Evolutionary conservation across 306 rosid genomes (phyloP).

Genomic region (Vigna reflexopilosa): DNA sequence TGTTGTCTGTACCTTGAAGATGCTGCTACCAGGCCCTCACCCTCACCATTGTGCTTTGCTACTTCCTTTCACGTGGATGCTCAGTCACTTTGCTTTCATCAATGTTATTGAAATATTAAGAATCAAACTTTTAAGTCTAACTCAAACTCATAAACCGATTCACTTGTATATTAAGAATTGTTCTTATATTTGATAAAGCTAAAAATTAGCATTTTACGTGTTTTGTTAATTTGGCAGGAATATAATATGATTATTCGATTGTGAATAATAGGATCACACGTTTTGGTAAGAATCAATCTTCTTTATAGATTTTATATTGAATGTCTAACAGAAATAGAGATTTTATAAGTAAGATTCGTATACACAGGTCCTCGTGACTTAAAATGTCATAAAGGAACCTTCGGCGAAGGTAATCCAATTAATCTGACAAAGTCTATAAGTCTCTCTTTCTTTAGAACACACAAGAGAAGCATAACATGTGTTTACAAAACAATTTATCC

Average conservation of each 20-base stretch:
- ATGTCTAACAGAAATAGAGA: slow-evolving; percentile 13
- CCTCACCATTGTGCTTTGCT: not conserved
- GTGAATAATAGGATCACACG: not conserved
- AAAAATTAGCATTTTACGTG: not conserved
- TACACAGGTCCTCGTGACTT: slow-evolving; percentile 17
- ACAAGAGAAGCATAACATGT: slow-evolving; percentile 4
- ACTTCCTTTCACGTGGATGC: slow-evolving; percentile 28
- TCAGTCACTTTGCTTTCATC: not conserved
- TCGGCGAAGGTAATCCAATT: slow-evolving; percentile 12
- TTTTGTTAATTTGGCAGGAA: slow-evolving; percentile 2
- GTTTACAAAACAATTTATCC: slow-evolving; percentile 18
- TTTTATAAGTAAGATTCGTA: slow-evolving; percentile 15
- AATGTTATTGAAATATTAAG: too few relatives aligned
- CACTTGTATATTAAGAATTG: too few relatives aligned
- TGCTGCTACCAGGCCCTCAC: not conserved
- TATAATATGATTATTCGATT: slow-evolving; percentile 19
- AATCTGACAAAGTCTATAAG: not conserved
- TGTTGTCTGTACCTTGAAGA: slow-evolving; percentile 41
- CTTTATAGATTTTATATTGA: not conserved
- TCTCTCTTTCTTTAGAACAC: not conserved
- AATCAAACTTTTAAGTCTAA: too few relatives aligned
- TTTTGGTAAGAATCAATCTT: not conserved
- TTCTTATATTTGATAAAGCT: too few relatives aligned
- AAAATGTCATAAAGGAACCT: slow-evolving; percentile 10
- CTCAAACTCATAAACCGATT: too few relatives aligned